Evolutionary conservation across 2,329 filamentous ascomycete species (phyloP), one percentile per base, ranked within the genome.

Genomic region (Aspergillus quadrilineatus): DNA sequence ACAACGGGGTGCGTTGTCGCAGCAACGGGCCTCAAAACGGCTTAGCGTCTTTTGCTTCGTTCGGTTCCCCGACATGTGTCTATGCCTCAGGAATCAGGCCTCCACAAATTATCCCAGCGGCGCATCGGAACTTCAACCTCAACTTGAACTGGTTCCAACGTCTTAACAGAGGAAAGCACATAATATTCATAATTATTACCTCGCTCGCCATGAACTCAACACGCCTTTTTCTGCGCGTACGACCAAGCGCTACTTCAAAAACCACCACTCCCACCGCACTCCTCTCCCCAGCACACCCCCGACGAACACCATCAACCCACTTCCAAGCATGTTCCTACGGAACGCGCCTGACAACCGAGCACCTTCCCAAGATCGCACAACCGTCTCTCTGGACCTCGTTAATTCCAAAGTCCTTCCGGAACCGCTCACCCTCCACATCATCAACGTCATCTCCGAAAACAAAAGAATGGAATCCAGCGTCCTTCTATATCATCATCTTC

Each of bases 401-500:
- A 10, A 37, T 57, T 17, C 42, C 53, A 6, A 55, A 55, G 34
- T 55, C 52, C 3, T 59, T 55, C 50, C 65, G 63, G 43, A 57
- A 43, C 50, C 66, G 65, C 50, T 61, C 22, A 3, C 22, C 61
- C 17, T 39, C 58, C 1, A 57, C 39, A 15, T 48, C 47, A 73
- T 49, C 61, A 34, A 4, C n/a, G 6, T 17, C 39, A n/a, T 17
- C 39, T 7, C 4, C 17, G 22, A 83, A 80, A 62, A 76, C 81
- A 14, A 87, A 84, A 68, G 83, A 85, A 64, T 90, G 88, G 86
- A 93, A 93, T 65, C 89, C 90, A 2, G 89, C 89, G 17, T 92
- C 87, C 0, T 93, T 91, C 68, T 94, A 87, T 72, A 90, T 93
- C 64, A 79, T 87, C 65, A 90, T 93, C 61, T 92, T 92, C 67